Evolutionary conservation across 2,329 filamentous ascomycete genomes (phyloP), one percentile per base, ranked within the genome.

Genomic region (Ophiosphaerella narmari): DNA sequence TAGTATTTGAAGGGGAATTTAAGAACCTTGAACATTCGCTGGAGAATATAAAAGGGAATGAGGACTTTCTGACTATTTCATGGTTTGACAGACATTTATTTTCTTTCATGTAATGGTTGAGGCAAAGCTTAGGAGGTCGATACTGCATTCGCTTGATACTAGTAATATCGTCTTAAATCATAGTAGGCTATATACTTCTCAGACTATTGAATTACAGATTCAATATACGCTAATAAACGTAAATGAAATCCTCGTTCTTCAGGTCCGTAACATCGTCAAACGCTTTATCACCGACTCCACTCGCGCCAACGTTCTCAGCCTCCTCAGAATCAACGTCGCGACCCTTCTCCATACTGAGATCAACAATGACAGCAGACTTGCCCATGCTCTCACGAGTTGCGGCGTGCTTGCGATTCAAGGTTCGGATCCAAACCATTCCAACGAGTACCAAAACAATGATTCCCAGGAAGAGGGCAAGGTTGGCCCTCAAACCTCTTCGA

Each of bases 221-320:
- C 21, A 6, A 6, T 11, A 12, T 14, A 18, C 9, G 7, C 11
- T 48, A 80, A 43, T 76, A 83, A 2, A 86, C 77, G 67, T 83
- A 87, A 6, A 86, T 76, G 60, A 87, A 87, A 52, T 86, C 83
- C 60, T 86, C 83, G 54, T 86, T 86, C 68, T 81, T 74, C 59
- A 82, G 67, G 64, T 86, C 84, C 13, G 83, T 86, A 14, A 81
- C 68, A 63, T 88, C 85, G 42, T 81, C 79, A 60, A 83, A 82
- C 1, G 80, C 78, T 55, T 80, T 77, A 23, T 82, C 77, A 1
- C 78, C 75, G 9, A 67, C 63, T 3, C 58, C 62, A 21, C 51
- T 61, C 13, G 53, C 58, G n/a, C 55, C 50, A 11, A 48, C 61
- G 45, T 67, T 65, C 32, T 58, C 62, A 2, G 56, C 59, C 18